phyloP scores from a whole-genome alignment of 768 basidiomycete species.

The Xerocomus brunneocitrinus region DNA sequence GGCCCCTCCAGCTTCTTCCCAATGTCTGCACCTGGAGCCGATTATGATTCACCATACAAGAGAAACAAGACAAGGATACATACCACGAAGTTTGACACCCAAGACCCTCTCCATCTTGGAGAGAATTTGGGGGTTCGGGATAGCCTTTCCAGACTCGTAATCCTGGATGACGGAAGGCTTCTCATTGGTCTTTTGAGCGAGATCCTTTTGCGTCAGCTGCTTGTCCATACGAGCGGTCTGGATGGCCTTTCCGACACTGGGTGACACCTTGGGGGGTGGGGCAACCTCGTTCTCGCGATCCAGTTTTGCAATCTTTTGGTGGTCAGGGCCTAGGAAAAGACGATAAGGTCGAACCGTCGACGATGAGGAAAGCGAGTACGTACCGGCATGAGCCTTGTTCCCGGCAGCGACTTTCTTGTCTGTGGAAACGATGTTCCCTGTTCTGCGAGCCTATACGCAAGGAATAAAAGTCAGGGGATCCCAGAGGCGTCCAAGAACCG shows the following conservation, averaged over 20 bases:
- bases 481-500: conserved; percentile 4
- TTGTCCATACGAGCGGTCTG: conserved; percentile 73
- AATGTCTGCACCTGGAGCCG: conserved; percentile 61
- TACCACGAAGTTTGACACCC: conserved; percentile 87
- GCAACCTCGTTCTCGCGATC: conserved; percentile 95
- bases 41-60: conserved; percentile 3
- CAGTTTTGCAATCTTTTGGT: conserved; percentile 89
- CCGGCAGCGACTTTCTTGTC: conserved; percentile 72
- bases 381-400: conserved; percentile 78
- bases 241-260: conserved; percentile 77
- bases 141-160: conserved; percentile 83
- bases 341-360: neutral
- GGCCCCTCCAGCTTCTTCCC: conserved; percentile 80
- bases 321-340: conserved; percentile 69
- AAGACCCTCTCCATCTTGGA: conserved; percentile 83
- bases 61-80: conserved; percentile 19
- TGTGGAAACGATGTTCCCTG: conserved; percentile 72
- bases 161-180: conserved; percentile 86
- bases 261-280: conserved; percentile 76
- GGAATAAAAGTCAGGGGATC: neutral
- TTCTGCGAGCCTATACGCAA: conserved; percentile 58
- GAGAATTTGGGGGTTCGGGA: conserved; percentile 83
- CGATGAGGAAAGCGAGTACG: conserved; percentile 11
- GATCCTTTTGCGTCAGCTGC: conserved; percentile 84
- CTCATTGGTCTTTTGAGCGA: conserved; percentile 91